Conservation (phyloP, 805 yeast species). For the Lachancea fermentati region DNA sequence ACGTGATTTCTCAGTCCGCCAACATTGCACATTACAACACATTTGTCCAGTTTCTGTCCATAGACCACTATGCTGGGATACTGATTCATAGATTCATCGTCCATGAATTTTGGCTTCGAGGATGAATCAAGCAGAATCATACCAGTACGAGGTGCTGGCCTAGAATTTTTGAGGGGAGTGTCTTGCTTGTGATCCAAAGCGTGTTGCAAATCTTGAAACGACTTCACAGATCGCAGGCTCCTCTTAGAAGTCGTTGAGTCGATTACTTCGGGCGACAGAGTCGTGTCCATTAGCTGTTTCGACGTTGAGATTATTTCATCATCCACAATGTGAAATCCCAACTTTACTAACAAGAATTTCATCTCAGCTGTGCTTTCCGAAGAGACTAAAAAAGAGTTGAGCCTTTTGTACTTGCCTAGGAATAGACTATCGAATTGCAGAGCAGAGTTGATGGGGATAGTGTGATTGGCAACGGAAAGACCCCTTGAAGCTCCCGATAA, state of each 20-base stretch:
- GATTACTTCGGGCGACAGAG: constrained; percentile 8
- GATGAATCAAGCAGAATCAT: constrained; percentile 4
- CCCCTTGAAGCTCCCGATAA: neutral
- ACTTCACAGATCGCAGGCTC: constrained; percentile 16
- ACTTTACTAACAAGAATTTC: constrained; percentile 35
- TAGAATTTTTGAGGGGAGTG: neutral
- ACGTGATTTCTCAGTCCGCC: constrained; percentile 31
- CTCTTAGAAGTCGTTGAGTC: constrained; percentile 6
- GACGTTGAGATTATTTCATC: constrained; percentile 25
- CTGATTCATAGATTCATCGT: constrained; percentile 14
- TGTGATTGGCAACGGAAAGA: neutral
- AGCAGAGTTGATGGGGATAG: constrained; percentile 8
- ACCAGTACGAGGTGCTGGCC: neutral
- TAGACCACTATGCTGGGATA: constrained; percentile 19
- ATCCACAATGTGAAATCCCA: constrained; percentile 26
- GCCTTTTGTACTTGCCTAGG: constrained; percentile 31
- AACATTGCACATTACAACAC: constrained; percentile 27
- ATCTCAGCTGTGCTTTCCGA: constrained; percentile 39
- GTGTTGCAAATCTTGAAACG: constrained; percentile 19
- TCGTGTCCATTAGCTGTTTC: constrained; percentile 18
- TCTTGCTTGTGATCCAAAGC: constrained; percentile 3
- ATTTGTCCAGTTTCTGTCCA: constrained; percentile 9
- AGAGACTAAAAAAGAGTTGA: constrained; percentile 37
- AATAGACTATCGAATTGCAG: constrained; percentile 36
- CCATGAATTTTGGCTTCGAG: constrained; percentile 2